A percentile compares a stretch with the other conserved stretches of the same genome.
Evolutionary conservation across 2,329 filamentous ascomycete species (phyloP).

Genomic region (Delphinella strobiligena): DNA sequence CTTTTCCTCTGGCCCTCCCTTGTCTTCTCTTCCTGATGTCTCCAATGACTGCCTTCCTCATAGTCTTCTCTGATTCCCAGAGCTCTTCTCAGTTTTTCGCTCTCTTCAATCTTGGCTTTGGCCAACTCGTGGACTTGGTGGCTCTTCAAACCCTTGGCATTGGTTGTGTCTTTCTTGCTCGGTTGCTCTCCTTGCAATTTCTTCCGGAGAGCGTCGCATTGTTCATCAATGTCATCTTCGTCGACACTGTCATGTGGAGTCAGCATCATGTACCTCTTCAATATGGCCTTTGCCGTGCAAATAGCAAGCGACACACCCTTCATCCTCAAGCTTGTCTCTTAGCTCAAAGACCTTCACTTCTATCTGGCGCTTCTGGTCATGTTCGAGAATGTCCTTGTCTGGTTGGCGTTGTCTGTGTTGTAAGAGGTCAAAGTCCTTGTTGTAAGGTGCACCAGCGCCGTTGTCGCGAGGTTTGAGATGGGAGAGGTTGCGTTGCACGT

Average conservation of each 20-base stretch:
- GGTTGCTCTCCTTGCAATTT: slow-evolving; percentile 49
- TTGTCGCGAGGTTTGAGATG: slow-evolving; percentile 76
- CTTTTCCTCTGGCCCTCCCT: slow-evolving; percentile 1
- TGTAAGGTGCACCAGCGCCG: slow-evolving; percentile 52
- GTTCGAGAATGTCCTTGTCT: slow-evolving; percentile 84
- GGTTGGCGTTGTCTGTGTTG: slow-evolving; percentile 72
- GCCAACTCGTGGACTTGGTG: slow-evolving; percentile 96
- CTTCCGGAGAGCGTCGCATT: slow-evolving; percentile 54
- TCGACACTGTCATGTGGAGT: slow-evolving; percentile 44
- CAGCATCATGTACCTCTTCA: not conserved
- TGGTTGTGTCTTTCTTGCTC: slow-evolving; percentile 29
- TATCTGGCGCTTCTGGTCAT: slow-evolving; percentile 80
- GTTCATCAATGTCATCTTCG: slow-evolving; percentile 81
- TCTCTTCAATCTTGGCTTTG: slow-evolving; percentile 92
- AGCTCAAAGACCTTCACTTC: slow-evolving; percentile 91
- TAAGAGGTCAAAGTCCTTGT: slow-evolving; percentile 53
- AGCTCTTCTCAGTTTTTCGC: slow-evolving; percentile 72
- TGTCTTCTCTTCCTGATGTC: slow-evolving; percentile 61
- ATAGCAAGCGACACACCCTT: slow-evolving; percentile 41
- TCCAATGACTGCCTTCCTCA: slow-evolving; percentile 78
- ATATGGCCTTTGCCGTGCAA: not conserved
- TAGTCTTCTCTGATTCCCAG: slow-evolving; percentile 79
- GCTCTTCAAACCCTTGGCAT: slow-evolving; percentile 57
- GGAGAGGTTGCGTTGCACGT: slow-evolving; percentile 91
- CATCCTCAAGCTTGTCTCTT: slow-evolving; percentile 82